Evolutionary conservation across 495 filamentous ascomycete species (phyloP).

Genomic region (Hypomontagnella monticulosa): DNA sequence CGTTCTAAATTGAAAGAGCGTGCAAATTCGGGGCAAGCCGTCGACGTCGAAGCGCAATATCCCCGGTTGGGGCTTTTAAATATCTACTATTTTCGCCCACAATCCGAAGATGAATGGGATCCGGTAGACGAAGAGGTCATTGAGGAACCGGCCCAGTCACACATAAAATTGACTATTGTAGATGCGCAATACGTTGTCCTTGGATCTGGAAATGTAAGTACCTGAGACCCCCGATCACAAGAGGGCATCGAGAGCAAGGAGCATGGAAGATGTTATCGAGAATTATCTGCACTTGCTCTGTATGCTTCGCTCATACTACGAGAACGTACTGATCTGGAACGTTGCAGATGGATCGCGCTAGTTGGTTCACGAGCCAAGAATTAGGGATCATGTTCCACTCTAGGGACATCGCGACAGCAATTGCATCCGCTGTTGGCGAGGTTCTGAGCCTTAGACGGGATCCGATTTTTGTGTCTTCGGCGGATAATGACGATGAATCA

Average conservation of each 20-base stretch:
- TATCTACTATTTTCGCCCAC: constrained; percentile 60
- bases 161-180: constrained; percentile 73
- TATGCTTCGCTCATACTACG: neutral
- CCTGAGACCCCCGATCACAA: neutral
- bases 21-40: constrained; percentile 12
- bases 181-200: constrained; percentile 69
- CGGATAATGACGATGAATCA: constrained; percentile 1
- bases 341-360: constrained; percentile 70
- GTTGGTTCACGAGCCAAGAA: constrained; percentile 81
- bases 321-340: constrained; percentile 4
- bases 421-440: constrained; percentile 54
- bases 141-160: constrained; percentile 70
- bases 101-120: neutral
- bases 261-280: too few species aligned
- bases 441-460: constrained; percentile 57
- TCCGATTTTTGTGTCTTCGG: constrained; percentile 47
- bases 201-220: constrained; percentile 70
- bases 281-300: too few species aligned
- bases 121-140: neutral
- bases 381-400: constrained; percentile 72
- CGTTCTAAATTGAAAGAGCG: neutral
- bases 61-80: constrained; percentile 50
- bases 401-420: constrained; percentile 50
- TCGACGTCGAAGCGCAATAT: constrained; percentile 46
- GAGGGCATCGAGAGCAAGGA: neutral